These are phyloP conservation scores for Barbarea vulgaris DNA, from an alignment of 345 rosid species.

Conservation along the genomic window DNA sequence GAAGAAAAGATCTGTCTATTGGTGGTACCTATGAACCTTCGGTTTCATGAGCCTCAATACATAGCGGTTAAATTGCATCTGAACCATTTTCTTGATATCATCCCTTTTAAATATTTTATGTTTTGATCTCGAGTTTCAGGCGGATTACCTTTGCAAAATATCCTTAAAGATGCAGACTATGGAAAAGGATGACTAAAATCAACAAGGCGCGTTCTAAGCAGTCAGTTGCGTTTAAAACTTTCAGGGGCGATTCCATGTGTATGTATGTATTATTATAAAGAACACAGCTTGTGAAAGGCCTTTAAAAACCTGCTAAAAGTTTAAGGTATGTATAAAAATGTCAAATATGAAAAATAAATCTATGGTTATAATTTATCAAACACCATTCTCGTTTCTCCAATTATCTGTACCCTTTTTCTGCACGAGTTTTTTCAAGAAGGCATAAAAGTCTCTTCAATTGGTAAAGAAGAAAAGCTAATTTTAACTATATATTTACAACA, in stretches of 20 bases:
- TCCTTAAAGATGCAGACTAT: constrained; percentile 71
- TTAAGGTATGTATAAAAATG: not conserved
- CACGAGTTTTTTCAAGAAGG: too few species aligned
- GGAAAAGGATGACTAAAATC: constrained; percentile 50
- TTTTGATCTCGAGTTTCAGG: constrained; percentile 45
- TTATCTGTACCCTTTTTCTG: too few species aligned
- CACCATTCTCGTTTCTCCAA: not conserved
- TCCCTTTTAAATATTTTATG: not conserved
- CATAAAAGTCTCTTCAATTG: too few species aligned
- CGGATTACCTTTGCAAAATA: constrained; percentile 68
- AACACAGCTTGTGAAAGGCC: not conserved
- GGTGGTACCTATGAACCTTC: too few species aligned
- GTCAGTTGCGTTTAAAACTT: not conserved
- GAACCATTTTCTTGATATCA: not conserved
- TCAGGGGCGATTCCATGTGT: not conserved
- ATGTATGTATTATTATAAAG: too few species aligned
- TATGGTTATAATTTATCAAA: not conserved
- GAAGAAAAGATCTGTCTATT: not conserved
- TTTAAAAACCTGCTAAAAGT: not conserved
- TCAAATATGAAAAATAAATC: not conserved
- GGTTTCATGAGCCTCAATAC: not conserved
- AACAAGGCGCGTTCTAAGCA: not conserved
- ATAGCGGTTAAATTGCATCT: not conserved
- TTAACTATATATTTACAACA: too few species aligned
- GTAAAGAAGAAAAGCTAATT: too few species aligned